Percentiles rank a stretch among this genome's conserved stretches.
These are phyloP conservation scores for Elongisporangium undulatum DNA, from an alignment of 352 stramenopile genomes.

Conservation along the genomic window DNA sequence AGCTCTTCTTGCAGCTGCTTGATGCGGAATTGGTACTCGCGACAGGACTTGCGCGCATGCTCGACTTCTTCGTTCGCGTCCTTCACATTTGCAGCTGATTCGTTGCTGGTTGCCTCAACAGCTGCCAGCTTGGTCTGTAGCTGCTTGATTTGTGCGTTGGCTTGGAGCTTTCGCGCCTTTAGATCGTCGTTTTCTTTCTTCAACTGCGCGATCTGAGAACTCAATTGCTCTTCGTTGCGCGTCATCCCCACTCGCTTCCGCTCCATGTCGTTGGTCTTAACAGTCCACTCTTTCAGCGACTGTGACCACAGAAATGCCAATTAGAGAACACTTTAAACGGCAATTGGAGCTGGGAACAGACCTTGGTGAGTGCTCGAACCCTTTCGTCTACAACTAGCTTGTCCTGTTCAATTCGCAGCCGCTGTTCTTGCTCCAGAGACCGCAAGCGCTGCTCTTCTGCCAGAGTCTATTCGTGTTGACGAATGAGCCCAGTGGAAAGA, in stretches of 20 bases:
- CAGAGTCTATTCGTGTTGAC: conserved; percentile 1
- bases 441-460: conserved; percentile 14
- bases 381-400: conserved; percentile 49
- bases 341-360: conserved; percentile 5
- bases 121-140: conserved; percentile 29
- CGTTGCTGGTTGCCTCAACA: conserved; percentile 29
- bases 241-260: conserved; percentile 27
- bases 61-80: conserved; percentile 43
- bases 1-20: conserved; percentile 71
- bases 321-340: conserved; percentile 2
- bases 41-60: conserved; percentile 37
- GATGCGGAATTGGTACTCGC: conserved; percentile 56
- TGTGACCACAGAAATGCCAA: conserved; percentile 3
- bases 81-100: conserved; percentile 28
- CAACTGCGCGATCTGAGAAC: conserved; percentile 29
- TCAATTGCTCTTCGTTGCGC: conserved; percentile 32
- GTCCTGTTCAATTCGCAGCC: conserved; percentile 15
- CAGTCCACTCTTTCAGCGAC: conserved; percentile 37
- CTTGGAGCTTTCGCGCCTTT: conserved; percentile 31
- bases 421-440: conserved; percentile 9
- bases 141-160: conserved; percentile 41
- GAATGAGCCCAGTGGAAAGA: background rate
- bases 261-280: conserved; percentile 32
- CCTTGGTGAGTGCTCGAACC: conserved; percentile 23
- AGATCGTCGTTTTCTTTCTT: conserved; percentile 59